Conservation (phyloP, 768 basidiomycete genomes). For the Pleurotus salmoneostramineus region DNA sequence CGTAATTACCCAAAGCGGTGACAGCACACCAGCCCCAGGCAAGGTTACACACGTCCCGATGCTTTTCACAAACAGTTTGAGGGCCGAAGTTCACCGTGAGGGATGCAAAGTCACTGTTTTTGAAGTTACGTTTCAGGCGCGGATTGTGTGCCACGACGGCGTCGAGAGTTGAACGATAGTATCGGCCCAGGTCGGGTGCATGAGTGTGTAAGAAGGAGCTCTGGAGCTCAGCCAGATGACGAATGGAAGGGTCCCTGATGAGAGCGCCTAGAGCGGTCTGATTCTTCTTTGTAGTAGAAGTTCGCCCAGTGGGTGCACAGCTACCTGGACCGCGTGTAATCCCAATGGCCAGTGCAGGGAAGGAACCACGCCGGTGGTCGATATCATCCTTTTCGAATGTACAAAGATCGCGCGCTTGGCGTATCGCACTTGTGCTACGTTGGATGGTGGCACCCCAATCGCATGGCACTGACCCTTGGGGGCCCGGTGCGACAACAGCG, state of each 20-base stretch:
- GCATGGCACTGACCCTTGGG: not conserved
- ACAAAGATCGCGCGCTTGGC: not conserved
- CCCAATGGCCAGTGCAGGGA: not conserved
- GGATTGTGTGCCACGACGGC: not conserved
- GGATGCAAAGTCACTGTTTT: not conserved
- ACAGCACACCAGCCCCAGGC: not conserved
- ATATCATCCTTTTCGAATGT: not conserved
- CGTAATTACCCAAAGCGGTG: not conserved
- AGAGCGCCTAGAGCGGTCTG: not conserved
- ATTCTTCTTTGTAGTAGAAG: not conserved
- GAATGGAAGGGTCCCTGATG: not conserved
- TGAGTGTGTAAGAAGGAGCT: not conserved
- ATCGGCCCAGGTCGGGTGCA: not conserved
- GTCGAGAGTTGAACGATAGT: not conserved
- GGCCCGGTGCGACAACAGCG: not conserved
- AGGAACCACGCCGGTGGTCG: not conserved
- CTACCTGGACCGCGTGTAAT: not conserved
- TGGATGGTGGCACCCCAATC: not conserved
- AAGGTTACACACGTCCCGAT: not conserved
- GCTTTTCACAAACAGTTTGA: not conserved
- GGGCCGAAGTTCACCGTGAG: slow-evolving; percentile 4
- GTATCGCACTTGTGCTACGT: not conserved
- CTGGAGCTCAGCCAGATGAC: not conserved
- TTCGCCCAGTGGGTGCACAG: not conserved
- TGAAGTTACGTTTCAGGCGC: not conserved